These are phyloP conservation scores for Neurospora tetrasperma DNA, from an alignment of 495 filamentous ascomycete genomes.

Conservation along the genomic window DNA sequence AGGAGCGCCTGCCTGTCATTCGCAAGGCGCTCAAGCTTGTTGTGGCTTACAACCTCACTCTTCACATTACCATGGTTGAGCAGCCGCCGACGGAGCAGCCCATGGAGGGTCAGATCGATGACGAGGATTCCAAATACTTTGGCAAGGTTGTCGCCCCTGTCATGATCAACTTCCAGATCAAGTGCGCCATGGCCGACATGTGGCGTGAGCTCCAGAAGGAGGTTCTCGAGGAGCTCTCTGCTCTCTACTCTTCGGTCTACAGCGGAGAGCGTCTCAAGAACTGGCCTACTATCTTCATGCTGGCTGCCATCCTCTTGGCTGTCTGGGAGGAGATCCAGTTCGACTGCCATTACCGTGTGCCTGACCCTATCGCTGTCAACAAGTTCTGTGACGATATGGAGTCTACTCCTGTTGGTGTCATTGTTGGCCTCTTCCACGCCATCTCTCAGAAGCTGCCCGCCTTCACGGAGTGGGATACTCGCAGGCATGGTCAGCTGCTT, in stretches of 20 bases:
- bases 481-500: conserved; percentile 74
- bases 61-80: conserved; percentile 86
- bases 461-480: conserved; percentile 83
- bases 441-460: conserved; percentile 89
- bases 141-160: conserved; percentile 86
- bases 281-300: conserved; percentile 95
- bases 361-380: conserved; percentile 67
- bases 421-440: conserved; percentile 87
- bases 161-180: conserved; percentile 98
- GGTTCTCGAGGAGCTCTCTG: conserved; percentile 80
- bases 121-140: conserved; percentile 64
- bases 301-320: conserved; percentile 77
- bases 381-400: conserved; percentile 96
- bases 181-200: conserved; percentile 87
- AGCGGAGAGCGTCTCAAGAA: conserved; percentile 89
- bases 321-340: conserved; percentile 98
- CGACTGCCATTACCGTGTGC: conserved; percentile 85
- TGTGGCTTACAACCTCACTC: conserved; percentile 83
- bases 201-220: conserved; percentile 95
- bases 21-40: conserved; percentile 87
- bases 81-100: conserved; percentile 70
- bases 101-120: conserved; percentile 69
- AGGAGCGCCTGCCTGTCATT: conserved; percentile 72
- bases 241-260: conserved; percentile 86
- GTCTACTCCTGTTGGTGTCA: conserved; percentile 83